A percentile compares a stretch with the other conserved stretches of the same genome.
Conservation (phyloP, 768 basidiomycete genomes). For the Dacryopinax spathularia region DNA sequence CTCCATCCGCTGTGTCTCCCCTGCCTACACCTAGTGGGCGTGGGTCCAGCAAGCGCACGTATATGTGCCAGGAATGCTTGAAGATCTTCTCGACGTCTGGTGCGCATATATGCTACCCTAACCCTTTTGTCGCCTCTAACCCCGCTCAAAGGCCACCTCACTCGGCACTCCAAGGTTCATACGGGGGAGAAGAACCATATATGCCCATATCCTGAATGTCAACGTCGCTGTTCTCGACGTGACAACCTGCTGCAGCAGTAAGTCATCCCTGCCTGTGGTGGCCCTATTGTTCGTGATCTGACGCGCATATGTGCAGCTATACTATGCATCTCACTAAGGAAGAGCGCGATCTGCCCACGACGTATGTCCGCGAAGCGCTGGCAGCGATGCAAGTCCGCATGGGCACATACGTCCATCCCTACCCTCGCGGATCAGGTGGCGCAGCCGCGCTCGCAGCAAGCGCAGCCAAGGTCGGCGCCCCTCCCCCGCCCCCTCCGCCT, state of each 20-base stretch:
- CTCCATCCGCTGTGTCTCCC: not conserved
- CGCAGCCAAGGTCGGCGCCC: not conserved
- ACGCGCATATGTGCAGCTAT: not conserved
- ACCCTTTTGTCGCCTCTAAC: not conserved
- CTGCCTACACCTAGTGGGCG: not conserved
- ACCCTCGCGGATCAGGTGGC: not conserved
- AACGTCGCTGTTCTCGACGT: slow-evolving; percentile 77
- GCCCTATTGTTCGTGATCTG: not conserved
- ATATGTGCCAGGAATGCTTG: slow-evolving; percentile 48
- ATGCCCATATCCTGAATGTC: slow-evolving; percentile 90
- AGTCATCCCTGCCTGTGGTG: slow-evolving; percentile 18
- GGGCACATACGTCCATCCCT: slow-evolving; percentile 1
- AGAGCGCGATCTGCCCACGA: slow-evolving; percentile 1
- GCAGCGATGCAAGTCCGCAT: not conserved
- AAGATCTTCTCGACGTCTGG: slow-evolving; percentile 78
- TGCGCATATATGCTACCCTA: not conserved
- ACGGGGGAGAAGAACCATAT: slow-evolving; percentile 86
- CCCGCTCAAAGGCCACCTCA: slow-evolving; percentile 40
- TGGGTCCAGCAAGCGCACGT: slow-evolving; percentile 33
- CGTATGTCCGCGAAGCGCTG: not conserved
- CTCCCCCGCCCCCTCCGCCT: not conserved
- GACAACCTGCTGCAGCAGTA: slow-evolving; percentile 66
- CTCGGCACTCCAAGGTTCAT: slow-evolving; percentile 77
- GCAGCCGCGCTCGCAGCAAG: too few relatives aligned
- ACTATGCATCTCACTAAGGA: not conserved